A percentile compares a stretch with the other conserved stretches of the same genome.
phyloP scores from a whole-genome alignment of 768 basidiomycete genomes.

The Tulasnella sp. region DNA sequence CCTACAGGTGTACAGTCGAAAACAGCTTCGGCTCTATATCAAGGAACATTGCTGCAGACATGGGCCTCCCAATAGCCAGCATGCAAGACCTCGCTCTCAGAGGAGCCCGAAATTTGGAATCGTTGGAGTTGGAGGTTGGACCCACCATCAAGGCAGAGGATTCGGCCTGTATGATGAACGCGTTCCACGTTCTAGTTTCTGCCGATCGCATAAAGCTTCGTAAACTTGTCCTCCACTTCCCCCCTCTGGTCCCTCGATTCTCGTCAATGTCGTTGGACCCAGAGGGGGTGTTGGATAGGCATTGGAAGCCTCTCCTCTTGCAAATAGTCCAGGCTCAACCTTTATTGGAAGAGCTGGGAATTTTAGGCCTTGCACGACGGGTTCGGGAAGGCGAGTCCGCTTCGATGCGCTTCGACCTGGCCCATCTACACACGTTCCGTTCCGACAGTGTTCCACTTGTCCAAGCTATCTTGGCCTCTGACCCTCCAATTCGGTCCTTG shows the following conservation, averaged over 20 bases:
- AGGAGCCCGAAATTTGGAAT: background rate
- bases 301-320: background rate
- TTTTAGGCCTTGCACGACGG: background rate
- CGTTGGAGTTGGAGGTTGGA: background rate
- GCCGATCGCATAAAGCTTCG: background rate
- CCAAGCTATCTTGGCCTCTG: background rate
- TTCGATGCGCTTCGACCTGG: background rate
- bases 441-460: background rate
- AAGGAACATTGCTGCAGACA: background rate
- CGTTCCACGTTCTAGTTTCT: background rate
- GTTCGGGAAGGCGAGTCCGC: background rate
- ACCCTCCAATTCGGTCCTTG: background rate
- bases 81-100: background rate
- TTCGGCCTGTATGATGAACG: constrained; percentile 3
- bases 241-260: background rate
- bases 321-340: background rate
- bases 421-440: background rate
- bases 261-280: background rate
- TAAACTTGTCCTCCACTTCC: background rate
- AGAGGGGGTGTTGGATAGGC: background rate
- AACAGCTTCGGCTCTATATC: background rate
- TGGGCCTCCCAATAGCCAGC: background rate
- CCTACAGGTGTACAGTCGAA: background rate
- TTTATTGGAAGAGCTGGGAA: background rate
- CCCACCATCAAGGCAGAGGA: background rate